Evolutionary conservation across 768 basidiomycete genomes (phyloP).

Genomic region (Leccinum uliginosum): DNA sequence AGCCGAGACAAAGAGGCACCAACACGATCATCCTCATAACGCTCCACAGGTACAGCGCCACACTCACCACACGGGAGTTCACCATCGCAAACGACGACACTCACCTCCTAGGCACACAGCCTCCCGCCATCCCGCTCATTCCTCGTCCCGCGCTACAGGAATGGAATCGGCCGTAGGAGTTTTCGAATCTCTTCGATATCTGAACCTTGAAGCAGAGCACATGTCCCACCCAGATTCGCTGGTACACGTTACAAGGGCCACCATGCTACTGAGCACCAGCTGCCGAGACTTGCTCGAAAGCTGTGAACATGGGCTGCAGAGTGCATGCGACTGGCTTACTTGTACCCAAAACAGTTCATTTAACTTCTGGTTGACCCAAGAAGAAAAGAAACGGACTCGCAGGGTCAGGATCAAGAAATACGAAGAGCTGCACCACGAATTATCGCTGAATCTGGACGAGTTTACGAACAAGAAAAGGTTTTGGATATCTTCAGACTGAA

Average conservation of each 20-base stretch:
- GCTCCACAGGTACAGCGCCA: background rate
- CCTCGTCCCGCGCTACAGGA: constrained; percentile 30
- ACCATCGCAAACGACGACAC: constrained; percentile 10
- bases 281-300: constrained; percentile 49
- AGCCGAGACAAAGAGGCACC: background rate
- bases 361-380: constrained; percentile 32
- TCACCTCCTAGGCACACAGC: constrained; percentile 9
- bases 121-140: constrained; percentile 28
- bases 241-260: constrained; percentile 39
- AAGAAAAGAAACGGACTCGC: constrained; percentile 30
- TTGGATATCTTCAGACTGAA: constrained; percentile 1
- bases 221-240: constrained; percentile 47
- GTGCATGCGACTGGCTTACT: constrained; percentile 49
- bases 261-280: constrained; percentile 44
- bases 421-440: constrained; percentile 32
- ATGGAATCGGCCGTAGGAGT: constrained; percentile 54
- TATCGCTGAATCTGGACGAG: constrained; percentile 36
- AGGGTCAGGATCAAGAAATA: constrained; percentile 36
- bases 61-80: background rate
- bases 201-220: constrained; percentile 58
- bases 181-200: constrained; percentile 68
- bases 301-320: constrained; percentile 38
- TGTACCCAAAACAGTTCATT: constrained; percentile 34
- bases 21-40: background rate
- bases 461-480: constrained; percentile 55